phyloP scores from a whole-genome alignment of 129 eudicot genomes.

The Heracleum sosnowskyi region DNA sequence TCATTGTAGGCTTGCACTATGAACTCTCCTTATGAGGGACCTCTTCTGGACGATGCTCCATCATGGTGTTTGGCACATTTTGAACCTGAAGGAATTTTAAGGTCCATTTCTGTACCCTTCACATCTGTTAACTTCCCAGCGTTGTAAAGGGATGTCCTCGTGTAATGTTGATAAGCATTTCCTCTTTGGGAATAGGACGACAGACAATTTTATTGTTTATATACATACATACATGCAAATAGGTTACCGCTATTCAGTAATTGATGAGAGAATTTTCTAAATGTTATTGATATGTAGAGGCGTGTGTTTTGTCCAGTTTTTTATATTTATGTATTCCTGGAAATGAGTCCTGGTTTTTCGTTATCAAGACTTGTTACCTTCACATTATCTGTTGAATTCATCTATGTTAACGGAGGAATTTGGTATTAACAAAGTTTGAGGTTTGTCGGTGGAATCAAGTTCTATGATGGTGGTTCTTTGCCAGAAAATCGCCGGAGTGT shows the following conservation, averaged over 20 bases:
- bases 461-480: too few relatives aligned
- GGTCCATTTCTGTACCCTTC: slow-evolving; percentile 28
- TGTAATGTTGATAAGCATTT: background rate
- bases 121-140: background rate
- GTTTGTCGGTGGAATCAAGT: too few relatives aligned
- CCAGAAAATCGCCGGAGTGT: too few relatives aligned
- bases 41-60: slow-evolving; percentile 75
- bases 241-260: background rate
- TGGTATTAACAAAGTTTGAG: too few relatives aligned
- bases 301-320: background rate
- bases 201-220: background rate
- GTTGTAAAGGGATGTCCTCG: background rate
- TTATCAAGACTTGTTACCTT: background rate
- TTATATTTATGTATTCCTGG: background rate
- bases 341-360: background rate
- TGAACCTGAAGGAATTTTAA: slow-evolving; percentile 91
- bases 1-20: slow-evolving; percentile 57
- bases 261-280: background rate
- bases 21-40: slow-evolving; percentile 74
- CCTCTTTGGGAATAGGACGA: background rate
- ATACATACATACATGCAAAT: background rate
- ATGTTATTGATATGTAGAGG: background rate
- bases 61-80: slow-evolving; percentile 87
- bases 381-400: background rate
- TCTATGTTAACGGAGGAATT: too few relatives aligned